Percentiles rank a stretch among this genome's conserved stretches.
These are phyloP conservation scores for Lippia alba DNA, from an alignment of 305 asterid genomes.

Conservation along the genomic window DNA sequence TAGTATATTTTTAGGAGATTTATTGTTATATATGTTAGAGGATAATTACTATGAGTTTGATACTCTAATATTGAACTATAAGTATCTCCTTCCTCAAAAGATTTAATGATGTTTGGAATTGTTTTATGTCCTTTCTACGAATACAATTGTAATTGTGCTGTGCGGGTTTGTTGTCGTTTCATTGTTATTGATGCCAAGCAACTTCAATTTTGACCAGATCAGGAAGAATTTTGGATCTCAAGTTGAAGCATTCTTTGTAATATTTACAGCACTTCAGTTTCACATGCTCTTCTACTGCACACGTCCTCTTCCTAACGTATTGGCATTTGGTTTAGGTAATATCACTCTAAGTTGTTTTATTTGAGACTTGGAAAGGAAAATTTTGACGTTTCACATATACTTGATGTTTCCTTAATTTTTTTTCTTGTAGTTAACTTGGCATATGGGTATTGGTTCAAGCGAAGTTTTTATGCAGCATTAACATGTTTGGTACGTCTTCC, in stretches of 20 bases:
- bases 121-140: no score
- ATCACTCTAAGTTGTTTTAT: background rate
- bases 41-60: background rate
- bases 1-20: no score
- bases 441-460: constrained; percentile 88
- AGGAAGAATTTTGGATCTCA: constrained; percentile 84
- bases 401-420: constrained; percentile 42
- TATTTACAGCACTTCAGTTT: constrained; percentile 81
- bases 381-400: constrained; percentile 15
- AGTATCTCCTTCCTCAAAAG: constrained; percentile 9
- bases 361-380: background rate
- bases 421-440: constrained; percentile 83
- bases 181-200: constrained; percentile 27
- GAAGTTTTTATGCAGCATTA: constrained; percentile 76
- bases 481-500: constrained; percentile 76
- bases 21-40: background rate
- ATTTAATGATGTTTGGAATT: constrained; percentile 7
- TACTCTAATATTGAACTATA: constrained; percentile 13
- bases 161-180: constrained; percentile 14
- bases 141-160: constrained; percentile 1
- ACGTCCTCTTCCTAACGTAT: constrained; percentile 92
- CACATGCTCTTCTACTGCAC: constrained; percentile 95
- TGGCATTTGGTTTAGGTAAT: constrained; percentile 93
- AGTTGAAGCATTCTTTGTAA: constrained; percentile 89
- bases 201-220: constrained; percentile 60